Percentiles rank a stretch among this genome's conserved stretches.
Conservation (phyloP, 2,329 filamentous ascomycete species). For the Ambrosiella cleistominuta region DNA sequence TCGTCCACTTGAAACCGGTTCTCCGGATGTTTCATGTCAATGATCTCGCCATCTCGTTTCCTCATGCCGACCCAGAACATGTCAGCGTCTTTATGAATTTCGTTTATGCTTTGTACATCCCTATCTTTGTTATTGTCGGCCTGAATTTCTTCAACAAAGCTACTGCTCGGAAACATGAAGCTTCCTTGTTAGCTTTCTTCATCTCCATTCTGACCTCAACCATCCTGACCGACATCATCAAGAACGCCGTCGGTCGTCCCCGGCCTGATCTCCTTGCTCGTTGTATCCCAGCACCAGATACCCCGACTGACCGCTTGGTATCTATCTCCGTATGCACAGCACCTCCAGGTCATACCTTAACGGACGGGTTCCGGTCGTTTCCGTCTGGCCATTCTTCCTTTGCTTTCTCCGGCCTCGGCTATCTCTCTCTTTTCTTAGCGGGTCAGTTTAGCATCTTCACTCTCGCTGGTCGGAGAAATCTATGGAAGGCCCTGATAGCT, state of each 20-base stretch:
- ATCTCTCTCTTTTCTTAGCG: conserved; percentile 50
- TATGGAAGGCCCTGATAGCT: conserved; percentile 39
- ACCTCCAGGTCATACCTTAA: conserved; percentile 46
- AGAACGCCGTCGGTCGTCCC: conserved; percentile 70
- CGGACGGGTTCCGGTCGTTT: conserved; percentile 74
- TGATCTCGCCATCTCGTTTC: conserved; percentile 69
- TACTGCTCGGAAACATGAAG: conserved; percentile 62
- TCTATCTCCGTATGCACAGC: conserved; percentile 58
- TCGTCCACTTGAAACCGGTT: conserved; percentile 62
- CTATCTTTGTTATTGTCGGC: conserved; percentile 45
- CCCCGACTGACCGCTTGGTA: conserved; percentile 35
- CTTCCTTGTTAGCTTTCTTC: conserved; percentile 63
- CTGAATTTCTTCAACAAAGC: conserved; percentile 48
- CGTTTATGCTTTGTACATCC: conserved; percentile 58
- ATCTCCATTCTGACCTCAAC: conserved; percentile 61
- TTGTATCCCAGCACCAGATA: conserved; percentile 49
- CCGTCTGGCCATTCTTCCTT: conserved; percentile 68
- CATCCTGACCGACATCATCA: conserved; percentile 78
- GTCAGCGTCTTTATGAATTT: conserved; percentile 67
- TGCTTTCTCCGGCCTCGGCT: conserved; percentile 62
- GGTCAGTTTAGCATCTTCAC: conserved; percentile 44
- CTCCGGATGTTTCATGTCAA: conserved; percentile 88
- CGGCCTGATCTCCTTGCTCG: conserved; percentile 48
- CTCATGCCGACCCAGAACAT: conserved; percentile 67
- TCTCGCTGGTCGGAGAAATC: conserved; percentile 28